Base-by-base conservation (phyloP, 192 early-diverging fungal genomes). In the Geranomyces variabilis region DNA sequence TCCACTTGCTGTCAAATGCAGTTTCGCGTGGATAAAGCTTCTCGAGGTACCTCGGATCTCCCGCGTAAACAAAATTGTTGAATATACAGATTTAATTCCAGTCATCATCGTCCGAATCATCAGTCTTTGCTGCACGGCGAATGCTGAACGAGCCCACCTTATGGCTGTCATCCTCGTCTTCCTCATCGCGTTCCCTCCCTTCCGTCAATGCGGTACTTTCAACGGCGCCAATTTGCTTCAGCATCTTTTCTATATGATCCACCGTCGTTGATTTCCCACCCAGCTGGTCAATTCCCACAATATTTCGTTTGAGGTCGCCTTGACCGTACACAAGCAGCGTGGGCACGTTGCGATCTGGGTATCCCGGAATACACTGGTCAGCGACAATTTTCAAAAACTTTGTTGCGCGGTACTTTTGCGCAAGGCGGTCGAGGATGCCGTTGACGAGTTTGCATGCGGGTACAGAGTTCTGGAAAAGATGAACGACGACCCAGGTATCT, bases 301-400 rank as follows among this genome's bases (percentile, higher is more conserved):
- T 74, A 75, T 99, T 93, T 26, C 83, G 79, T 62, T 85, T 86
- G 60, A 97, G 81, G 65, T 99, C 96, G 29, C 95, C 93, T 6
- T 93, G 75, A 15, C 88, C 89, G 77, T 98, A 99, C 57, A 99
- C 85, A 56, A 99, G 76, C n/a, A 99, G 75, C 0, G 97, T 97
- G 9, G 81, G 81, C n/a, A 49, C 57, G 73, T 80, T 83, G 41
- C 75, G 60, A 76, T 99, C 97, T 1, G 97, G 97, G 72, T 96
- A 99, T 67, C 94, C 92, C 44, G 90, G 91, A 70, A 99, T 96
- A 80, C 95, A 96, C 70, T 95, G 92, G 67, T 94, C 92, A 12
- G 90, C 93, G 24, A 94, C 82, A 70, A 97, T 97, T 74, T 96
- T 96, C 51, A 93, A 67, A 80, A 99, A 99, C 83, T 99, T 99